phyloP scores from a whole-genome alignment of 2,329 filamentous ascomycete species.

The Cercospora sp. region DNA sequence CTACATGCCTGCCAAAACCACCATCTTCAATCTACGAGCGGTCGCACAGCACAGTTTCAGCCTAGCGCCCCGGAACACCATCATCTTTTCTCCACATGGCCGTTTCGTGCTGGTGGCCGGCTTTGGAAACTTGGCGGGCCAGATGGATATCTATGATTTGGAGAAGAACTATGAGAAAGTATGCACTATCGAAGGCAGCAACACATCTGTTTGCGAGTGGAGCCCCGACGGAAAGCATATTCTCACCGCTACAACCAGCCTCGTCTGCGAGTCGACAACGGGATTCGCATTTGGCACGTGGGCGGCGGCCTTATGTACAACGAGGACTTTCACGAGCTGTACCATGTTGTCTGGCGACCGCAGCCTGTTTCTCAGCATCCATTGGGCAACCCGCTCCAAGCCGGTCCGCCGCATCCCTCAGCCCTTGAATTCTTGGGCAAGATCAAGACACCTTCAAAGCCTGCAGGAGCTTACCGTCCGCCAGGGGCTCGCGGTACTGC shows the following conservation, averaged over 20 bases:
- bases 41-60: slow-evolving; percentile 82
- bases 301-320: slow-evolving; percentile 89
- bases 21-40: slow-evolving; percentile 91
- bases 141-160: slow-evolving; percentile 96
- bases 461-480: slow-evolving; percentile 93
- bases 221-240: slow-evolving; percentile 94
- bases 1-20: slow-evolving; percentile 98
- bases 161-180: slow-evolving; percentile 93
- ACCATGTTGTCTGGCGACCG: slow-evolving; percentile 84
- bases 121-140: slow-evolving; percentile 94
- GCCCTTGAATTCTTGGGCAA: slow-evolving; percentile 79
- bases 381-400: slow-evolving; percentile 69
- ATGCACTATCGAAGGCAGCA: slow-evolving; percentile 90
- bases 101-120: slow-evolving; percentile 92
- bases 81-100: slow-evolving; percentile 89
- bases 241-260: slow-evolving; percentile 95
- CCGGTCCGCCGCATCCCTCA: slow-evolving; percentile 75
- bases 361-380: slow-evolving; percentile 63
- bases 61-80: slow-evolving; percentile 87
- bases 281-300: slow-evolving; percentile 92
- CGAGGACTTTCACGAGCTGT: slow-evolving; percentile 91
- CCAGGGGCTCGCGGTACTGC: slow-evolving; percentile 86
- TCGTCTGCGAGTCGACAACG: slow-evolving; percentile 92
- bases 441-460: slow-evolving; percentile 92
- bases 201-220: slow-evolving; percentile 96